phyloP scores from a whole-genome alignment of 2,329 filamentous ascomycete species.

The Rutstroemia sp. region DNA sequence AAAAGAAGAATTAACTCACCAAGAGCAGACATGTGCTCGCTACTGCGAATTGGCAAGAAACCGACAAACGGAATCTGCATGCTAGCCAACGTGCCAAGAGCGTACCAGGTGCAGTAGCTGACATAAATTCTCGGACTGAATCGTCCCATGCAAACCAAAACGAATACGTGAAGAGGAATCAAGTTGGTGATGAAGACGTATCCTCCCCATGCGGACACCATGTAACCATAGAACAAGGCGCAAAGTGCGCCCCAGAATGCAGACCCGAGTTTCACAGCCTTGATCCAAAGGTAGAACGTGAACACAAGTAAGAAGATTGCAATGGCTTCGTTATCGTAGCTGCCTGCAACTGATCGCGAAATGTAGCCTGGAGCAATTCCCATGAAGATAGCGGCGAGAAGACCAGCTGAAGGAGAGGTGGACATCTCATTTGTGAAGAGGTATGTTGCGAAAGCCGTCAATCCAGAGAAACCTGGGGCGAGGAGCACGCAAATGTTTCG shows the following conservation, averaged over 20 bases:
- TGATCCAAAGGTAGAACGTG: constrained; percentile 99
- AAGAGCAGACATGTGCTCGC: constrained; percentile 96
- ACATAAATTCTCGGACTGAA: constrained; percentile 94
- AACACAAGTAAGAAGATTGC: constrained; percentile 98
- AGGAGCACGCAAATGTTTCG: constrained; percentile 97
- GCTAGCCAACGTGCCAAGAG: constrained; percentile 87
- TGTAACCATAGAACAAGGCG: constrained; percentile 97
- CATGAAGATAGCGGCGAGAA: constrained; percentile 93
- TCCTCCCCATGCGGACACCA: constrained; percentile 99
- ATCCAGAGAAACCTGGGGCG: constrained; percentile 85
- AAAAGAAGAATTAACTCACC: constrained; percentile 45
- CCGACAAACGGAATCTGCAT: constrained; percentile 99
- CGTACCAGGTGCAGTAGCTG: constrained; percentile 97
- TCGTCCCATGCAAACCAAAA: constrained; percentile 91
- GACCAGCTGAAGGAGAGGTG: constrained; percentile 85
- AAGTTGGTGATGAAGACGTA: constrained; percentile 99
- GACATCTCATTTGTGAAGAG: constrained; percentile 97
- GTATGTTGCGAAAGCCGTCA: constrained; percentile 89
- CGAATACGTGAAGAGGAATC: constrained; percentile 87
- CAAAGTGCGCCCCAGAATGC: constrained; percentile 94
- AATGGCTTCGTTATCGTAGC: constrained; percentile 99
- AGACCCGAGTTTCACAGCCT: constrained; percentile 92
- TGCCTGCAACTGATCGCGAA: constrained; percentile 92
- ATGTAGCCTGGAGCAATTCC: constrained; percentile 97
- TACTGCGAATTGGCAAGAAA: constrained; percentile 91